A percentile compares a stretch with the other conserved stretches of the same genome.
Evolutionary conservation across 2,329 filamentous ascomycete genomes (phyloP).

Genomic region (Aspergillus persii): DNA sequence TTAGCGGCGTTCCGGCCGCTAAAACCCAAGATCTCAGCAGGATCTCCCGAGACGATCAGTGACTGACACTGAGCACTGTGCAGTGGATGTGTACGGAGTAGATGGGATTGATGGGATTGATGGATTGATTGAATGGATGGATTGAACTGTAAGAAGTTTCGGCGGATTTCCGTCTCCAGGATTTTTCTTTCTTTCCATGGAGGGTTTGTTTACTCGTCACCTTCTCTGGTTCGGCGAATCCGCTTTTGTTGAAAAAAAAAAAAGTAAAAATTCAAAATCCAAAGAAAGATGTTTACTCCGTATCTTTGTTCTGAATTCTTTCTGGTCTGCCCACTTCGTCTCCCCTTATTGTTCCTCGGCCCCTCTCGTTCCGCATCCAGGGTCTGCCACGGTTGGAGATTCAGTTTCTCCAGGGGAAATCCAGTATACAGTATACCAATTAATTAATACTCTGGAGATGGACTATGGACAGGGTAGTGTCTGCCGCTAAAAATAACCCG

Average conservation of each 20-base stretch:
- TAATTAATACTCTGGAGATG: too few relatives aligned
- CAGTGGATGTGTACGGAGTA: background rate
- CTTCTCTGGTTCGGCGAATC: background rate
- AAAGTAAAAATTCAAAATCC: too few relatives aligned
- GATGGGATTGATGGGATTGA: too few relatives aligned
- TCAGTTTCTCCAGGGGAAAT: background rate
- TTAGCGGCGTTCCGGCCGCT: background rate
- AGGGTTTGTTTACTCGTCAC: background rate
- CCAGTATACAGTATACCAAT: too few relatives aligned
- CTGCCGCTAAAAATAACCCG: too few relatives aligned
- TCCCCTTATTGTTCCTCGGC: background rate
- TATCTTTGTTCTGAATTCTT: background rate
- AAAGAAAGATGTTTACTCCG: too few relatives aligned
- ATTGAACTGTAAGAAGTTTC: too few relatives aligned
- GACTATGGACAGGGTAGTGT: too few relatives aligned
- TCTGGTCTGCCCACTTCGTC: too few relatives aligned
- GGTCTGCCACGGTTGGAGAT: background rate
- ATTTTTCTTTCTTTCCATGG: background rate
- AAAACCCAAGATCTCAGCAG: background rate
- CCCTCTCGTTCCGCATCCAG: background rate
- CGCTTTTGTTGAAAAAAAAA: background rate
- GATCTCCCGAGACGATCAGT: background rate
- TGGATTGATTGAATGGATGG: too few relatives aligned
- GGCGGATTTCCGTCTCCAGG: background rate
- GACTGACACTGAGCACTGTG: background rate